Base-by-base conservation (phyloP, 1,139 yeast genomes). In the Blastobotrys aristatus region DNA sequence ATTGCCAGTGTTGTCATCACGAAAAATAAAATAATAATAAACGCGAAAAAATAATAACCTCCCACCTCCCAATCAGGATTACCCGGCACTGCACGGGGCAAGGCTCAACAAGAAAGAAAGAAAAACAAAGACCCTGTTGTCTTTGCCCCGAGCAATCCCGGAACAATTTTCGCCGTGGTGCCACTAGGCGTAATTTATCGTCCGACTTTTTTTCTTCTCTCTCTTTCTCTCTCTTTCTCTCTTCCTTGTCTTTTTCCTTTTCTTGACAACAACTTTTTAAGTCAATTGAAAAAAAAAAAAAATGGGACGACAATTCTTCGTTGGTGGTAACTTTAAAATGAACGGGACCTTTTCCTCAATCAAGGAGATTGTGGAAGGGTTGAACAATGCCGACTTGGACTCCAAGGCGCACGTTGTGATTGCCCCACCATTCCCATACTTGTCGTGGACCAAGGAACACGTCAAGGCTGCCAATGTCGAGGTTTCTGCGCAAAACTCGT, bases 281-380 rank as follows among this genome's bases (percentile, higher is more conserved):
- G 38, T 44, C 20, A 43, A 21, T 18, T 14, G 2, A 36, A 30
- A 13, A 5, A 20, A 21, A 31, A 2, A 27, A 35, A 50, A 43
- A 50, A 50, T 50, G 53, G 81, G 95, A 70, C 89, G 98, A 77
- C 84, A 82, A 74, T 90, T 90, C 77, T 89, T 92, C 55, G 74
- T 70, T 45, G 98, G 97, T 63, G 98, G 97, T 67, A 92, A 92
- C 89, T 90, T 92, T 80, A 92, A 92, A 75, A 84, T 94, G 89
- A 94, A 92, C 80, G 98, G 99, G 69, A 76, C 96, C 68, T 83
- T 82, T 73, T 80, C 79, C 64, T 84, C 95, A 65, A 84, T 92
- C 70, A 79, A 82, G 71, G 71, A 79, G 61, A 90, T 92, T 67
- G 83, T 90, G 56, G 92, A 82, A 57, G 76, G 81, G 73, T 79